Evolutionary conservation across 208 protist genomes (phyloP).

Genomic region (Crithidia brevicula): DNA sequence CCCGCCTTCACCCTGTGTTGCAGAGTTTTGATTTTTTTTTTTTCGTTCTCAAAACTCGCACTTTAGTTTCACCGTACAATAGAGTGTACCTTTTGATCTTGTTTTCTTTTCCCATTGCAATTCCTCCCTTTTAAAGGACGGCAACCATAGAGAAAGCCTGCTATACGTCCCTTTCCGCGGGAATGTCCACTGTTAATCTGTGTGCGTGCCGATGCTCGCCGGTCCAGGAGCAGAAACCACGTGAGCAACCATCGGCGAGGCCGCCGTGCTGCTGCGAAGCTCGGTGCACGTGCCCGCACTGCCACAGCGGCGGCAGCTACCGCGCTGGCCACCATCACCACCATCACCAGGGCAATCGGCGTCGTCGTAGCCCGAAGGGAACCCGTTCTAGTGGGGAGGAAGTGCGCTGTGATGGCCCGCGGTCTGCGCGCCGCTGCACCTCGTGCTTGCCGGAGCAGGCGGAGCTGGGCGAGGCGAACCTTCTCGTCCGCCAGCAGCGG

Average conservation of each 20-base stretch:
- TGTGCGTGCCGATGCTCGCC: conserved; percentile 8
- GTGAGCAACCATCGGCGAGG: conserved; percentile 5
- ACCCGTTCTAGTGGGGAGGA: too few relatives aligned
- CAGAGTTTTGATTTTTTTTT: too few relatives aligned
- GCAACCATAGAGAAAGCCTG: not conserved
- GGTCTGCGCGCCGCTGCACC: conserved; percentile 24
- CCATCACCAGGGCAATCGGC: not conserved
- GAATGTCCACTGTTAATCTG: conserved; percentile 12
- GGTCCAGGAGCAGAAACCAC: not conserved
- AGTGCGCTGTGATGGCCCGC: not conserved
- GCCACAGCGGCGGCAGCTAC: conserved; percentile 3
- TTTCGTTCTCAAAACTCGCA: too few relatives aligned
- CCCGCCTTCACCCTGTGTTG: too few relatives aligned
- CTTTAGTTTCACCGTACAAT: too few relatives aligned
- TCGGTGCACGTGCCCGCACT: conserved; percentile 39
- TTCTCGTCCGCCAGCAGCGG: conserved; percentile 53
- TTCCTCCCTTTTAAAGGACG: not conserved
- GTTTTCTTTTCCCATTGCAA: conserved; percentile 14
- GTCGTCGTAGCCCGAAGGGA: not conserved
- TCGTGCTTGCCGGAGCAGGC: conserved; percentile 72
- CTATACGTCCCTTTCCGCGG: not conserved
- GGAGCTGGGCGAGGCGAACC: conserved; percentile 59
- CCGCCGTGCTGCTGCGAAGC: conserved; percentile 67
- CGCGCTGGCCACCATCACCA: not conserved
- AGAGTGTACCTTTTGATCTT: too few relatives aligned